Percentiles rank a stretch among this genome's conserved stretches.
These are phyloP conservation scores for Hylodesmum podocarpum DNA, from an alignment of 306 rosid genomes.

Conservation along the genomic window DNA sequence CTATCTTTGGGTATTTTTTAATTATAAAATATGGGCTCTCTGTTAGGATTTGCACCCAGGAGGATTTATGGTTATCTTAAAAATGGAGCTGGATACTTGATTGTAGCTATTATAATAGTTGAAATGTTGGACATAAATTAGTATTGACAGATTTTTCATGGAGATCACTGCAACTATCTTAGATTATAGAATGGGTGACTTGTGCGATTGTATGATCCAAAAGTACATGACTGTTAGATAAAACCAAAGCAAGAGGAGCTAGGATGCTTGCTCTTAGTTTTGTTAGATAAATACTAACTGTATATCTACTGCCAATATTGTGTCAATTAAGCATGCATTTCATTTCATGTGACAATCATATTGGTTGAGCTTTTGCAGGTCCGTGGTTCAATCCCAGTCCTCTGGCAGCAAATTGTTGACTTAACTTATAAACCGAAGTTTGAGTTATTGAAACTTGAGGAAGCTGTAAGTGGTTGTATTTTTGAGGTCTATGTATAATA, in stretches of 20 bases:
- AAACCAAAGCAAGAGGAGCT: constrained; percentile 11
- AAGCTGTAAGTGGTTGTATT: constrained; percentile 69
- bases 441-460: constrained; percentile 70
- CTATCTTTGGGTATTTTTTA: constrained; percentile 16
- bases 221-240: constrained; percentile 8
- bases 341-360: constrained; percentile 1
- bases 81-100: constrained; percentile 9
- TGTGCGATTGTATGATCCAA: constrained; percentile 8
- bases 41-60: not conserved
- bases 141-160: not conserved
- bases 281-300: constrained; percentile 17
- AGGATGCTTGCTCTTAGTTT: constrained; percentile 19
- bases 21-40: not conserved
- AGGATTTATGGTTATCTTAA: not conserved
- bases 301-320: not conserved
- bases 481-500: constrained; percentile 17
- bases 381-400: constrained; percentile 92
- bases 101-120: constrained; percentile 17
- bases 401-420: constrained; percentile 94
- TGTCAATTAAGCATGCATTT: constrained; percentile 13
- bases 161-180: constrained; percentile 18
- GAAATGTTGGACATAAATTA: constrained; percentile 3
- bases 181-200: not conserved
- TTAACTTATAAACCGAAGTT: constrained; percentile 93
- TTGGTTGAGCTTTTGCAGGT: constrained; percentile 56